A percentile compares a stretch with the other conserved stretches of the same genome.
These are phyloP conservation scores for Biscogniauxia marginata DNA, from an alignment of 2,329 filamentous ascomycete species.

Conservation along the genomic window DNA sequence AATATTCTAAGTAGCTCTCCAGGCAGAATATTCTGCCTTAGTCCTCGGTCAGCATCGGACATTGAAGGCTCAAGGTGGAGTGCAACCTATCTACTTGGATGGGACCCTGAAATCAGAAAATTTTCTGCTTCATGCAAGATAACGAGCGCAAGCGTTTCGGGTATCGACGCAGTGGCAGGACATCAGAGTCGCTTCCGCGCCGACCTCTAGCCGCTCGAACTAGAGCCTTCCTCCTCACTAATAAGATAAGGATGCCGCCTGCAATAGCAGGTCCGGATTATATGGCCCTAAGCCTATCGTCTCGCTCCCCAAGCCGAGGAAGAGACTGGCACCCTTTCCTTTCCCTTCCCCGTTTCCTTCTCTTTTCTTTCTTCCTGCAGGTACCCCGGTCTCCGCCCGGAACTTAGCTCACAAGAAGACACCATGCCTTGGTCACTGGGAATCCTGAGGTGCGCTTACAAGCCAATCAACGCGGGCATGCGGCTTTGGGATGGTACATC, in stretches of 20 bases:
- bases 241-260: slow-evolving; percentile 17
- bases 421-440: slow-evolving; percentile 12
- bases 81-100: slow-evolving; percentile 1
- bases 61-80: slow-evolving; percentile 18
- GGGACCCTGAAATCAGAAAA: slow-evolving; percentile 13
- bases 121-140: slow-evolving; percentile 18
- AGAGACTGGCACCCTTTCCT: background rate
- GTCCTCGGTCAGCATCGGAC: slow-evolving; percentile 22
- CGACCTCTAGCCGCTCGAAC: slow-evolving; percentile 3
- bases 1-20: background rate
- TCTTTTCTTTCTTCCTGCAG: slow-evolving; percentile 23
- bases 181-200: slow-evolving; percentile 6
- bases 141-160: slow-evolving; percentile 1
- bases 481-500: slow-evolving; percentile 3
- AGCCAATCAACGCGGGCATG: slow-evolving; percentile 16
- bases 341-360: slow-evolving; percentile 11
- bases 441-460: slow-evolving; percentile 7
- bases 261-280: slow-evolving; percentile 6
- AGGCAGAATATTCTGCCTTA: background rate
- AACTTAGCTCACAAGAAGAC: slow-evolving; percentile 8
- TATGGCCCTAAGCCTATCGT: background rate
- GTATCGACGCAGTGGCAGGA: slow-evolving; percentile 14
- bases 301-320: background rate
- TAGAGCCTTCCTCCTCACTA: background rate
- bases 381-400: slow-evolving; percentile 14